Percentiles rank a stretch among this genome's conserved stretches.
Conservation (phyloP, 257 asterid genomes). For the Craterostigma plantagineum region DNA sequence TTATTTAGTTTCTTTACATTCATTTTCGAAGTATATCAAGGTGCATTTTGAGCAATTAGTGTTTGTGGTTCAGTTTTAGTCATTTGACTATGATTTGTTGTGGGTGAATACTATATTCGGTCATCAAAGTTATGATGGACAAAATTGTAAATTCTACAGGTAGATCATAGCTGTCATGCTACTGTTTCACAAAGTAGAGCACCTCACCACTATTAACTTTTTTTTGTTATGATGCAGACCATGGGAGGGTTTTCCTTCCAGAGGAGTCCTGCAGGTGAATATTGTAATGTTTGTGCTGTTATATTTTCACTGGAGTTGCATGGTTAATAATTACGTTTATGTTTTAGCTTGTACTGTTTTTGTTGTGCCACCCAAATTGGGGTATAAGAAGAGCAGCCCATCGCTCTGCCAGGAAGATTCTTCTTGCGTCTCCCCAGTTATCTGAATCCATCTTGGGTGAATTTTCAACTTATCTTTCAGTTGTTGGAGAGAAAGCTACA, state of each 20-base stretch:
- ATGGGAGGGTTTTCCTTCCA: conserved; percentile 41
- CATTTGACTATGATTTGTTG: too few species aligned
- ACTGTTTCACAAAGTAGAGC: too few species aligned
- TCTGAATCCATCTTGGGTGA: conserved; percentile 46
- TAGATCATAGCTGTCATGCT: too few species aligned
- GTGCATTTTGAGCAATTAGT: too few species aligned
- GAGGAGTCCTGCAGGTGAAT: conserved; percentile 67
- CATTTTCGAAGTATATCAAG: too few species aligned
- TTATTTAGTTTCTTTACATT: too few species aligned
- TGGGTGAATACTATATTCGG: too few species aligned
- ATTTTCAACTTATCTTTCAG: conserved; percentile 54
- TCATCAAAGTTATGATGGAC: too few species aligned
- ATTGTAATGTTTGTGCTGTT: conserved; percentile 7
- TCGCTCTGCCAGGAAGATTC: conserved; percentile 46
- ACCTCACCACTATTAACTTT: conserved; percentile 7
- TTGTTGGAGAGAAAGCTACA: conserved; percentile 48
- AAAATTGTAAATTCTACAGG: too few species aligned
- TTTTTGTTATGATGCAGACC: conserved; percentile 32
- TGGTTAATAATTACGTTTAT: conserved; percentile 14
- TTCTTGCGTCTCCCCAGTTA: conserved; percentile 55
- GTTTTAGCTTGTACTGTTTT: conserved; percentile 58
- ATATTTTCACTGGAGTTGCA: conserved; percentile 6
- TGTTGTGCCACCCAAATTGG: conserved; percentile 79
- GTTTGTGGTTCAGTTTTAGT: too few species aligned
- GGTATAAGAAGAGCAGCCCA: conserved; percentile 57